These are phyloP conservation scores for Phytophthora agathidicida DNA, from an alignment of 352 stramenopile species.

Conservation along the genomic window DNA sequence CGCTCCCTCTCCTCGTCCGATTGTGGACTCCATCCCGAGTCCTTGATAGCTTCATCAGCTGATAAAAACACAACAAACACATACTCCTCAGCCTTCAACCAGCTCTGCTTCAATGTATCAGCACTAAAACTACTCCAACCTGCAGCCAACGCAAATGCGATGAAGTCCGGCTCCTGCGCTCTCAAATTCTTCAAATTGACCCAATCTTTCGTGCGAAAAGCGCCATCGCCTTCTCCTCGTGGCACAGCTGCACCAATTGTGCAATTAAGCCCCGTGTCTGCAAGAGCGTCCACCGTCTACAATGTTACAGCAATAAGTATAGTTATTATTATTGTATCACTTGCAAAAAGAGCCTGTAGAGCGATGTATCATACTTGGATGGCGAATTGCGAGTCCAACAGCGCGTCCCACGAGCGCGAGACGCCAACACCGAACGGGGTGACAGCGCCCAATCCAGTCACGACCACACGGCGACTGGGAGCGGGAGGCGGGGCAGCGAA, in stretches of 20 bases:
- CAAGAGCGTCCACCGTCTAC: constrained; percentile 60
- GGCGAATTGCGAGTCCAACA: constrained; percentile 81
- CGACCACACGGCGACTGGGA: constrained; percentile 86
- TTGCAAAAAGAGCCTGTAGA: not conserved
- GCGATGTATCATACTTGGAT: constrained; percentile 52
- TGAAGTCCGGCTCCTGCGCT: constrained; percentile 86
- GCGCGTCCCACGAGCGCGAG: constrained; percentile 76
- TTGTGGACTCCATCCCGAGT: constrained; percentile 67
- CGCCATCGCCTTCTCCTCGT: constrained; percentile 50
- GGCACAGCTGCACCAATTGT: constrained; percentile 80
- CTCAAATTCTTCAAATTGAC: constrained; percentile 72
- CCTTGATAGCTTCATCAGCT: constrained; percentile 84
- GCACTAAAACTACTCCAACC: constrained; percentile 36
- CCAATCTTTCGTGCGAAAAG: constrained; percentile 73
- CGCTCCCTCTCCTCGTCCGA: constrained; percentile 74
- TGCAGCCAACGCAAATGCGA: constrained; percentile 84
- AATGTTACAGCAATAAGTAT: constrained; percentile 2
- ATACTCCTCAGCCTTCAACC: constrained; percentile 2
- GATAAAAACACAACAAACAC: constrained; percentile 7
- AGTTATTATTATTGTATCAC: constrained; percentile 14
- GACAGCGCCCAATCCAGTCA: constrained; percentile 92
- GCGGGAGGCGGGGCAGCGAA: constrained; percentile 63
- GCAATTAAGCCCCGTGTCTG: constrained; percentile 64
- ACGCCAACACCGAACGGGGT: constrained; percentile 91
- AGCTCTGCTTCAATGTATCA: not conserved